phyloP scores from a whole-genome alignment of 257 asterid genomes.

The Gentiana dahurica region DNA sequence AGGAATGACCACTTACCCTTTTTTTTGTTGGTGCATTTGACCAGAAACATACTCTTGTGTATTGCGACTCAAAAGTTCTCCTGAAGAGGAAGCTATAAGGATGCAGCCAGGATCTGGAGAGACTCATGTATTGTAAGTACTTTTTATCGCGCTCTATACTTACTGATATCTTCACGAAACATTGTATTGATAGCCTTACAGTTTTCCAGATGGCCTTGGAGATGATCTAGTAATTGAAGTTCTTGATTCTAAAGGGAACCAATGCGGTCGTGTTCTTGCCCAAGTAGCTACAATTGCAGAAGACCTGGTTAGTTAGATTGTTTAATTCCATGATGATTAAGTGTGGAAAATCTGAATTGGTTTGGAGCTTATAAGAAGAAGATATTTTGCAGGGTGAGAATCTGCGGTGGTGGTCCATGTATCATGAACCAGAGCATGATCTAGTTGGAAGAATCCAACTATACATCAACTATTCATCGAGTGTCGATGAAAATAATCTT shows the following conservation, averaged over 20 bases:
- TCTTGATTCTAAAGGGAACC: conserved; percentile 65
- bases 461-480: conserved; percentile 54
- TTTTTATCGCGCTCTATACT: conserved; percentile 4
- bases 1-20: no score
- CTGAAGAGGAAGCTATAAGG: conserved; percentile 69
- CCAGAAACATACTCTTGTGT: conserved; percentile 78
- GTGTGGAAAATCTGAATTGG: conserved; percentile 5
- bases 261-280: conserved; percentile 67
- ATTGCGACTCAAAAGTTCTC: conserved; percentile 71
- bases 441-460: conserved; percentile 84
- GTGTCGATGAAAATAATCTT: conserved; percentile 47
- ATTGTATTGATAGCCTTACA: conserved; percentile 18
- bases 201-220: conserved; percentile 89
- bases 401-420: conserved; percentile 68
- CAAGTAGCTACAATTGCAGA: conserved; percentile 92
- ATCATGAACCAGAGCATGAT: conserved; percentile 85
- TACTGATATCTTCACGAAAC: conserved; percentile 7
- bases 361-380: conserved; percentile 6
- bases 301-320: conserved; percentile 39
- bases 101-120: conserved; percentile 98
- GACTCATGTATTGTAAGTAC: conserved; percentile 76
- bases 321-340: conserved; percentile 6
- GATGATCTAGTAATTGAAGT: conserved; percentile 82
- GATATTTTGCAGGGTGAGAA: conserved; percentile 61
- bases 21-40: background rate